phyloP scores from a whole-genome alignment of 2,329 filamentous ascomycete species.

The Fusarium stilboides region DNA sequence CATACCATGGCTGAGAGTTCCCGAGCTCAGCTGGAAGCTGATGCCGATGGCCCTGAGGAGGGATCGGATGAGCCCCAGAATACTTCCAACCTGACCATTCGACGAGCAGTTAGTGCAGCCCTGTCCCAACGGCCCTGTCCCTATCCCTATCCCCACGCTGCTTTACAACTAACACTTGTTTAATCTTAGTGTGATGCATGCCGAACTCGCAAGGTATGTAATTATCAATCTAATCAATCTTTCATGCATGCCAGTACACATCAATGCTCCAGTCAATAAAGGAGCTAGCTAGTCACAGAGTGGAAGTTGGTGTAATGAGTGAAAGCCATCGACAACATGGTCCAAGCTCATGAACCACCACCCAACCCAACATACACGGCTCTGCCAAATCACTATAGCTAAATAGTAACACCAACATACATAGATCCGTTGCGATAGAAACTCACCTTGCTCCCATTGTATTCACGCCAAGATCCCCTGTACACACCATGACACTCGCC shows the following conservation, averaged over 20 bases:
- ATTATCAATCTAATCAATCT: constrained; percentile 34
- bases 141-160: not conserved
- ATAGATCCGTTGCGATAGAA: constrained; percentile 57
- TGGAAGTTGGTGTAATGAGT: constrained; percentile 3
- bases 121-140: constrained; percentile 9
- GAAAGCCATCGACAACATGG: constrained; percentile 3
- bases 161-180: constrained; percentile 30
- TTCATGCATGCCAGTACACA: constrained; percentile 2
- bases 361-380: not conserved
- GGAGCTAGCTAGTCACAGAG: not conserved
- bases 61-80: constrained; percentile 45
- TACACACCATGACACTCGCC: constrained; percentile 52
- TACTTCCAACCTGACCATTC: constrained; percentile 38
- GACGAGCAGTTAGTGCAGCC: constrained; percentile 47
- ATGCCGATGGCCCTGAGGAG: constrained; percentile 44
- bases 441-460: constrained; percentile 57
- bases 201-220: constrained; percentile 53
- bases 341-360: constrained; percentile 3
- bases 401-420: constrained; percentile 15
- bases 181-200: constrained; percentile 54
- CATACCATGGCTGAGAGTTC: constrained; percentile 36
- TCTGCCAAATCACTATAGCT: constrained; percentile 6
- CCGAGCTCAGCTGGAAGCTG: constrained; percentile 28
- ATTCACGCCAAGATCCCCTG: constrained; percentile 57
- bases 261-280: constrained; percentile 5